phyloP scores from a whole-genome alignment of 2,329 filamentous ascomycete genomes.

The Mycosphaerella sp. region DNA sequence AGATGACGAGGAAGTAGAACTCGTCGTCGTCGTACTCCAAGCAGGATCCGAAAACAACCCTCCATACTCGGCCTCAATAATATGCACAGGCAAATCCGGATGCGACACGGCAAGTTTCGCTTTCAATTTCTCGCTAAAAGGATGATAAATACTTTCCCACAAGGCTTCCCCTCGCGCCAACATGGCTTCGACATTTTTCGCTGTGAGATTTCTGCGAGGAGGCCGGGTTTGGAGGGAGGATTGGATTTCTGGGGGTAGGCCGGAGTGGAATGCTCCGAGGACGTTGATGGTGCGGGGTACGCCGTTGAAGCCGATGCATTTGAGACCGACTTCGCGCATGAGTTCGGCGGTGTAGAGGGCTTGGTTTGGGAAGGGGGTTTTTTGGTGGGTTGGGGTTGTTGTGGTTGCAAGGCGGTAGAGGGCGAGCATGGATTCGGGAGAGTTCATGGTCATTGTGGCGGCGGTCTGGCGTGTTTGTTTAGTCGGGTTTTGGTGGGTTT shows the following conservation, averaged over 20 bases:
- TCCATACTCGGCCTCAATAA: slow-evolving; percentile 68
- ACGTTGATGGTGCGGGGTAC: slow-evolving; percentile 80
- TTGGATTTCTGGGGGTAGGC: slow-evolving; percentile 53
- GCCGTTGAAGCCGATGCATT: slow-evolving; percentile 74
- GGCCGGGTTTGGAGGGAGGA: slow-evolving; percentile 40
- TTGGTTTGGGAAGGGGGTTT: slow-evolving; percentile 25
- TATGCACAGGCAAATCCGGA: slow-evolving; percentile 75
- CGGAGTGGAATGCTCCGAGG: slow-evolving; percentile 62
- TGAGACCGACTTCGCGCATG: slow-evolving; percentile 68
- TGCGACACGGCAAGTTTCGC: slow-evolving; percentile 67
- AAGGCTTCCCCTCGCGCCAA: slow-evolving; percentile 55
- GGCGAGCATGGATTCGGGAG: slow-evolving; percentile 63
- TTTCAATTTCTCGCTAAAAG: slow-evolving; percentile 65
- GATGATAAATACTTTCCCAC: slow-evolving; percentile 72
- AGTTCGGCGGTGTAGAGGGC: slow-evolving; percentile 56
- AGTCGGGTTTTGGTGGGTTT: neutral
- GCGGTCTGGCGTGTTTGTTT: slow-evolving; percentile 52
- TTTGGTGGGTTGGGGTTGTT: slow-evolving; percentile 24
- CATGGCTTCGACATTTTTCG: slow-evolving; percentile 44
- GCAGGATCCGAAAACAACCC: slow-evolving; percentile 63
- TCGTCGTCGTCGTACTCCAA: too few species aligned
- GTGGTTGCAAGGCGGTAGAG: slow-evolving; percentile 49
- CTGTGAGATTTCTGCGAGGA: slow-evolving; percentile 36
- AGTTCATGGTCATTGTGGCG: slow-evolving; percentile 80
- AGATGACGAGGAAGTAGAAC: too few species aligned